Base-by-base conservation (phyloP, 2,329 filamentous ascomycete genomes). In the Raffaelea deltoideospora region DNA sequence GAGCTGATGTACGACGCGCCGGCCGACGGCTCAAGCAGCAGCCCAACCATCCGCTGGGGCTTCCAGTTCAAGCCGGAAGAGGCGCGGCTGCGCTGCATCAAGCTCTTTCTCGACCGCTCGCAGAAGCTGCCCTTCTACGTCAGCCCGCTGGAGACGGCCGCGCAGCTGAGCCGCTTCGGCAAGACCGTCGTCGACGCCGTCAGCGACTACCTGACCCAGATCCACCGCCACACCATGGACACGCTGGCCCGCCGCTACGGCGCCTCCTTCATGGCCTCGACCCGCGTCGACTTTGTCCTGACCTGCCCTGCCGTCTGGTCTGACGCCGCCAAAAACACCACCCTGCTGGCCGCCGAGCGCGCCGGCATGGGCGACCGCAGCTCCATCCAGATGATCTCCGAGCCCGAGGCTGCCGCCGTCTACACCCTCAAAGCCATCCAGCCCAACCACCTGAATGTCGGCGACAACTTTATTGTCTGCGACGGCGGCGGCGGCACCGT, bases 241-340 rank as follows among this genome's bases (percentile, higher is more conserved):
- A 84, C 76, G 0, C 62, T 88, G 44, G 79, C 72, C 1, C 64
- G 76, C 41, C 64, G 80, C 33, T 87, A 86, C 50, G 82, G 82
- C 47, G 77, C 81, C 56, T 76, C 74, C 0, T 87, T 88, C 49
- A 83, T 87, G 74, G 69, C 70, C 7, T 73, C 71, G 8, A 86
- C 80, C 5, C 76, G 75, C 47, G 75, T 85, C 28, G 76, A 87
- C 43, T 87, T 83, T 47, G 79, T 88, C 34, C 63, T 90, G 38
- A 88, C 82, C 1, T 83, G 81, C 35, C 83, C 83, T 8, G 83
- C 83, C 8, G 80, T 88, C 8, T 90, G 83, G 83, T 83, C 76
- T 19, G 83, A 90, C 52, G 72, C 79, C 0, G 83, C 82, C n/a
- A 88, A 87, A 59, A 82, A 85, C 53, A 81, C 80, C 6, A 88